A percentile compares a stretch with the other conserved stretches of the same genome.
Evolutionary conservation across 31 red algal genomes (phyloP).

Genomic region (Porphyra umbilicalis): DNA sequence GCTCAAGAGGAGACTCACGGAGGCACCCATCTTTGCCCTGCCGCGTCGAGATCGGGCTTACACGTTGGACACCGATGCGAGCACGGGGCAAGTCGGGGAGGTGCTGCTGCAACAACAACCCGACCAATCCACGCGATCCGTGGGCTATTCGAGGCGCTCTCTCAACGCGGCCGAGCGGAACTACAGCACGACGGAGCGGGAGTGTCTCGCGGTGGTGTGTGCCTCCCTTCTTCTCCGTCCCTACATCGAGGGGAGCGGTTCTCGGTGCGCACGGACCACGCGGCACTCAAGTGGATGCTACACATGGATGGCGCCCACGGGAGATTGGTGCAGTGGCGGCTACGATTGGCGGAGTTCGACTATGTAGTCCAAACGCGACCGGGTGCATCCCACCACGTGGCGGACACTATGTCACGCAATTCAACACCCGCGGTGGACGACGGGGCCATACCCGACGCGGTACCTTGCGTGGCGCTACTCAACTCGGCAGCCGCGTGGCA

Average conservation of each 20-base stretch:
- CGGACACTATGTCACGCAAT: too few species aligned
- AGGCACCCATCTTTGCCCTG: too few species aligned
- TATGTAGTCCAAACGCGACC: constrained; percentile 1
- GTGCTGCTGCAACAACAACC: neutral
- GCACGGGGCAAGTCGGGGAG: too few species aligned
- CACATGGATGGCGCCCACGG: constrained; percentile 17
- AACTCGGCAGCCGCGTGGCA: too few species aligned
- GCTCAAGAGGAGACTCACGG: too few species aligned
- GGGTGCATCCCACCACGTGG: too few species aligned
- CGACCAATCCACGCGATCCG: constrained; percentile 5
- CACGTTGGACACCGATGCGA: too few species aligned
- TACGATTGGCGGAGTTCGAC: constrained; percentile 21
- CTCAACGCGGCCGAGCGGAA: constrained; percentile 27
- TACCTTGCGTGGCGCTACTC: too few species aligned
- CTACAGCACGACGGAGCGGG: constrained; percentile 18
- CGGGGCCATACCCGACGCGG: too few species aligned
- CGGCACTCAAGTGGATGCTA: constrained; percentile 30
- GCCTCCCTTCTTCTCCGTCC: constrained; percentile 14
- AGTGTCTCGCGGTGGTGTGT: constrained; percentile 37
- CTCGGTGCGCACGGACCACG: constrained; percentile 23
- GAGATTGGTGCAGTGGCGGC: constrained; percentile 8
- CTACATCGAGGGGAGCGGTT: constrained; percentile 20
- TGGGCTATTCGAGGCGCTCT: constrained; percentile 32
- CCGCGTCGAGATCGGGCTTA: too few species aligned
- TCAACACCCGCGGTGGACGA: too few species aligned